Evolutionary conservation across 2,329 filamentous ascomycete genomes (phyloP), one percentile per base, ranked within the genome.

Genomic region (Lomentospora prolificans): DNA sequence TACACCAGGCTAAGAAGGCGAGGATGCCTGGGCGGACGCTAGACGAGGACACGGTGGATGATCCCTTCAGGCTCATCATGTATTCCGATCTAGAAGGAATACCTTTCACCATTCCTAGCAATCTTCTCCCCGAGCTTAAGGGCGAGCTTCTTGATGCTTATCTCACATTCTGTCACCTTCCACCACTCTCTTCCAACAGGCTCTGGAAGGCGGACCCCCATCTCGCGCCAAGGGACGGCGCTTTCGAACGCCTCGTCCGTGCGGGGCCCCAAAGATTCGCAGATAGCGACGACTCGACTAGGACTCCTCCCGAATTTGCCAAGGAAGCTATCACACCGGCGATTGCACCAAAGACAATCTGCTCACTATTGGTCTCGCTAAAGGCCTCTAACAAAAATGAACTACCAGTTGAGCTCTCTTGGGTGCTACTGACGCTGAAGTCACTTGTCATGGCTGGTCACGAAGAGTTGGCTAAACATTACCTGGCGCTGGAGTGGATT

Each of bases 41-140:
- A 58, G 90, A 96, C 65, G 84, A 90, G 25, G 77, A 81, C 2
- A 80, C 79, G 14, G 86, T 89, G 60, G 86, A 91, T 57, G 92
- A 96, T 63, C 87, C 90, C 0, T 95, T 87, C 61, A 80, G 90
- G 33, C 81, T 94, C 3, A 80, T 96, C 50, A 80, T 96, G 64
- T 90, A 85, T 61, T 80, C 83, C 0, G 94, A 97, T 65, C 74
- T 96, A 19, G 72, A 82, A 59, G 75, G 80, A 0, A 75, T 87
- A 27, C 64, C 95, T 2, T 71, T 82, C 30, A 63, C 71, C 52
- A 67, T 85, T 3, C 79, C 81, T 0, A 53, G 60, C 0, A 30
- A 55, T 4, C 64, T 65, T 25, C 61, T 75, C 57, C 55, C 65
- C 56, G 58, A 58, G 2, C 64, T 80, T 1, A 68, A 66, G 6